These are phyloP conservation scores for Fusarium pseudonygamai DNA, from an alignment of 2,329 filamentous ascomycete genomes.

Conservation along the genomic window DNA sequence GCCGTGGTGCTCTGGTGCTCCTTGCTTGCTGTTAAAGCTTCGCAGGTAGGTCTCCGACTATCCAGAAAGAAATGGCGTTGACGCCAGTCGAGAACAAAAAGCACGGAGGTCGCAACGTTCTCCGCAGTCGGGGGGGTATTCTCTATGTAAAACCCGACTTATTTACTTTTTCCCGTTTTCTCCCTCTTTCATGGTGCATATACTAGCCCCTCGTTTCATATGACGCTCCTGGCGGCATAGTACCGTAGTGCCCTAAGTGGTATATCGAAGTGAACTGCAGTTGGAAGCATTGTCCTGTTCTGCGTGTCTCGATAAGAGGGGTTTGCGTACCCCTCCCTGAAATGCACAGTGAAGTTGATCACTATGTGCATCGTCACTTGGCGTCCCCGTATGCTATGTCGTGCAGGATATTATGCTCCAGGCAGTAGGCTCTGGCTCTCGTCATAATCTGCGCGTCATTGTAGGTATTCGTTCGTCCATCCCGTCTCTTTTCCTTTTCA, in stretches of 20 bases:
- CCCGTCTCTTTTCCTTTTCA: conserved; percentile 17
- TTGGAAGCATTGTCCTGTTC: not conserved
- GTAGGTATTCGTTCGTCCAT: conserved; percentile 36
- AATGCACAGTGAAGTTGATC: conserved; percentile 22
- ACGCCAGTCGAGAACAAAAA: conserved; percentile 32
- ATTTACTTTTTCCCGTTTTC: conserved; percentile 11
- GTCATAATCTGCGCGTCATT: conserved; percentile 25
- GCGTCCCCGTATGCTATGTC: conserved; percentile 33
- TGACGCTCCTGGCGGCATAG: conserved; percentile 25
- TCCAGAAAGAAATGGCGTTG: conserved; percentile 35
- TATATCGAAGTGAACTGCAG: conserved; percentile 20
- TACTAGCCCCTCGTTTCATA: conserved; percentile 11
- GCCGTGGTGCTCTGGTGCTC: conserved; percentile 37
- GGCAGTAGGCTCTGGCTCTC: conserved; percentile 21
- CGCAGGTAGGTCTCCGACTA: conserved; percentile 30
- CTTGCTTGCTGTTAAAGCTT: conserved; percentile 40
- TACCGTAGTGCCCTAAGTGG: conserved; percentile 28
- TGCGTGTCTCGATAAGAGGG: conserved; percentile 5
- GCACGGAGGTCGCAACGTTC: conserved; percentile 26
- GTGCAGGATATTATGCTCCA: conserved; percentile 29
- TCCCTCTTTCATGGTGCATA: conserved; percentile 13
- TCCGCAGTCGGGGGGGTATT: conserved; percentile 33
- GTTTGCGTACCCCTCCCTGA: conserved; percentile 14
- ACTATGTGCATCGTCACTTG: conserved; percentile 24
- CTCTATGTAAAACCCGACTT: conserved; percentile 18